These are phyloP conservation scores for Podospora conica DNA, from an alignment of 495 filamentous ascomycete species.

Conservation along the genomic window DNA sequence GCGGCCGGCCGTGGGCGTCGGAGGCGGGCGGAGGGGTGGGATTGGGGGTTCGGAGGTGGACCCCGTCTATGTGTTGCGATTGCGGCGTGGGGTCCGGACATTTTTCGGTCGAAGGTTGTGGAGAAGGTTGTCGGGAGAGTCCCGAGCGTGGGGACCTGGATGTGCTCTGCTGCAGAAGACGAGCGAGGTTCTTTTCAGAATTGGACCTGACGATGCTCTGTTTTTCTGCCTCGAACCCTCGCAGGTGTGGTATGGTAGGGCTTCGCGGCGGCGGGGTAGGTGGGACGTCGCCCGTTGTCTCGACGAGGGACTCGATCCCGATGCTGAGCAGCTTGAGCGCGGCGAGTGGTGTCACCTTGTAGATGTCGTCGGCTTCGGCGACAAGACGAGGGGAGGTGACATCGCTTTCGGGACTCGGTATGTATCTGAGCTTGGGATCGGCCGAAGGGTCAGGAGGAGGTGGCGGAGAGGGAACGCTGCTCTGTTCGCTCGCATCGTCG, in stretches of 20 bases:
- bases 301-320: slow-evolving; percentile 66
- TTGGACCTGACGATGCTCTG: slow-evolving; percentile 50
- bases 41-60: slow-evolving; percentile 33
- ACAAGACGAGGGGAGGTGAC: slow-evolving; percentile 27
- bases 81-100: slow-evolving; percentile 4
- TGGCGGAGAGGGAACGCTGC: slow-evolving; percentile 31
- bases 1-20: slow-evolving; percentile 12
- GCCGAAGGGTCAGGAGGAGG: slow-evolving; percentile 45
- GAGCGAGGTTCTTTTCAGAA: slow-evolving; percentile 41
- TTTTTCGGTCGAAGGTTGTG: not conserved
- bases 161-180: slow-evolving; percentile 28
- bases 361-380: slow-evolving; percentile 51
- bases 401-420: slow-evolving; percentile 15
- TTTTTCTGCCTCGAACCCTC: slow-evolving; percentile 51
- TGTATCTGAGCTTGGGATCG: slow-evolving; percentile 37
- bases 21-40: slow-evolving; percentile 16
- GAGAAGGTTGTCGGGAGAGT: slow-evolving; percentile 11
- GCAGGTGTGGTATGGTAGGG: slow-evolving; percentile 56
- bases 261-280: slow-evolving; percentile 62
- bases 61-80: slow-evolving; percentile 38
- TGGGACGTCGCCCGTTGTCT: slow-evolving; percentile 63
- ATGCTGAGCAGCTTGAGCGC: slow-evolving; percentile 75
- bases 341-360: slow-evolving; percentile 61
- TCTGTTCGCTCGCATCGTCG: slow-evolving; percentile 17
- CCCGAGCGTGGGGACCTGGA: slow-evolving; percentile 15